Conservation (phyloP, 2,329 filamentous ascomycete genomes). For the Beauveria sp. region DNA sequence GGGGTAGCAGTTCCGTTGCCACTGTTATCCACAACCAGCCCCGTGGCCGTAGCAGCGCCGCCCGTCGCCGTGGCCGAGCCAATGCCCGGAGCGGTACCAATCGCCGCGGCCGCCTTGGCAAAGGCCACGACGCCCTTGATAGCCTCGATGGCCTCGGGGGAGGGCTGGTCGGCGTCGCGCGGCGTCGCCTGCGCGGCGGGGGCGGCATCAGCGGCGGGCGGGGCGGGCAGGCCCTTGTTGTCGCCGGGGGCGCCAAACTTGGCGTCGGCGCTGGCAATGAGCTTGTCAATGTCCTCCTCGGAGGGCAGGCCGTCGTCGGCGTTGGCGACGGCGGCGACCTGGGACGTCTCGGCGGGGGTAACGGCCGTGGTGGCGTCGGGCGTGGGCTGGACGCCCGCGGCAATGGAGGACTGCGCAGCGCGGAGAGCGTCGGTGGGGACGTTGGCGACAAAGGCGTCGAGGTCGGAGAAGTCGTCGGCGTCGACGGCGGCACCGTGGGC, state of each 20-base stretch:
- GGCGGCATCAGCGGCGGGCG: background rate
- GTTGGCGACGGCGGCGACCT: background rate
- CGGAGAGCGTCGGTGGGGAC: slow-evolving; percentile 32
- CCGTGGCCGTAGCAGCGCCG: too few relatives aligned
- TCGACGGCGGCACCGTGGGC: slow-evolving; percentile 13
- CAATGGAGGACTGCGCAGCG: slow-evolving; percentile 17
- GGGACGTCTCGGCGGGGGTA: background rate
- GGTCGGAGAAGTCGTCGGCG: slow-evolving; percentile 32
- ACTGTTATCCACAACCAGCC: background rate
- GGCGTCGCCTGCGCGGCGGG: background rate
- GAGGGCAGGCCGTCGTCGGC: slow-evolving; percentile 4
- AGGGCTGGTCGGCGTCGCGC: too few relatives aligned
- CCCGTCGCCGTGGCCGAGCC: too few relatives aligned
- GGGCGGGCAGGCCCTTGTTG: background rate
- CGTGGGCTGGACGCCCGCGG: slow-evolving; percentile 28
- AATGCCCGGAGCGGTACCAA: too few relatives aligned
- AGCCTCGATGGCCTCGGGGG: too few relatives aligned
- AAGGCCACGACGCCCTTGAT: too few relatives aligned
- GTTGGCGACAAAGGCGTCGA: slow-evolving; percentile 34
- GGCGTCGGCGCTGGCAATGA: background rate
- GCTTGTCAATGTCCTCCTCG: slow-evolving; percentile 1
- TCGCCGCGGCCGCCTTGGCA: too few relatives aligned
- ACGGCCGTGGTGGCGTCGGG: slow-evolving; percentile 26
- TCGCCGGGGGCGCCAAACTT: background rate
- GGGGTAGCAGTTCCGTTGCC: background rate